Base-by-base conservation (phyloP, 2,329 filamentous ascomycete species). In the Diaporthe sp. region DNA sequence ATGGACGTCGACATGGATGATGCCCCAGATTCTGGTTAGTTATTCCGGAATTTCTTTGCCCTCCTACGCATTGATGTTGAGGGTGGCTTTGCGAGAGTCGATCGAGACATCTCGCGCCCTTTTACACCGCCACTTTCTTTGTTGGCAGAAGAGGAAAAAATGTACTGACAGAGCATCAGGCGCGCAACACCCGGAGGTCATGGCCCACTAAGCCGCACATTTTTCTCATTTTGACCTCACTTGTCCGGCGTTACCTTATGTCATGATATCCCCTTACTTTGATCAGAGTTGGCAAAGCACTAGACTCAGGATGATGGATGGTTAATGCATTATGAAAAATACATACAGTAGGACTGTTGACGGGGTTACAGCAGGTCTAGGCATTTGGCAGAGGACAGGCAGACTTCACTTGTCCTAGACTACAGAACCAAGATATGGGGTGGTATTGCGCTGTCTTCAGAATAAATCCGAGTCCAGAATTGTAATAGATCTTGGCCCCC, bases 1-100 rank as follows among this genome's bases (percentile, higher is more conserved):
- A 84, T 84, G 82, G 83, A 84, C 52, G 81, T 84, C 2, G 83
- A 84, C 76, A 78, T 75, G 61, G 80, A 80, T 25, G 74, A 72
- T 57, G 72, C 74, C 22, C 68, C 75, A 5, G 75, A 76, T 13
- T 72, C 58, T 50, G 69, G 69, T 30, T 73, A 74, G 64, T 68
- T 68, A 68, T 8, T 13, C 2, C 4, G 35, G 64, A 30, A 8
- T 68, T 54, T 40, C 47, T 68, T 68, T 40, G 33, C 4, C 47
- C 22, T 17, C n/a, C 33, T 17, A 2, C 35, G 47, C 45, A 25
- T n/a, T n/a, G n/a, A 54, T 12, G 15, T 40, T 19, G 33, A 15
- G 12, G 30, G 33, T 54, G 33, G 47, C 47, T 68, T 40, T 12
- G 30, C 17, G 25, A 54, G 33, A 9, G 22, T 40, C 28, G 4